These are phyloP conservation scores for Coelastrella sp. DNA, from an alignment of 139 green algal species.

Conservation along the genomic window DNA sequence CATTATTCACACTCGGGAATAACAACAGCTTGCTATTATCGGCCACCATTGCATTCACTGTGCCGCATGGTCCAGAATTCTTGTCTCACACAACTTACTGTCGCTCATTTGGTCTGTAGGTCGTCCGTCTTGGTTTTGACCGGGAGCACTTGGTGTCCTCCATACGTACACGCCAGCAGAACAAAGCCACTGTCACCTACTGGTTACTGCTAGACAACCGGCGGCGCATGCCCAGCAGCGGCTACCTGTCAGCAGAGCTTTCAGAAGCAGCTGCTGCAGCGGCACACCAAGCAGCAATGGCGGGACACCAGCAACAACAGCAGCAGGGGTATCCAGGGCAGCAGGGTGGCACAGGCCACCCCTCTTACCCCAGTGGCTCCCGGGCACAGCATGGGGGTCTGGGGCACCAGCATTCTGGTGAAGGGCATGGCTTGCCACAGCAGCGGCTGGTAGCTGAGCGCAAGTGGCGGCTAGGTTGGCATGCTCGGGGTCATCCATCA, in stretches of 20 bases:
- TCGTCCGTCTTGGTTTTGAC: constrained; percentile 91
- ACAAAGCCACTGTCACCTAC: constrained; percentile 98
- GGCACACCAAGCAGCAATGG: not conserved
- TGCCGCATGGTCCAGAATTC: too few relatives aligned
- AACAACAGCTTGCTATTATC: too few relatives aligned
- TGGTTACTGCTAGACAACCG: constrained; percentile 92
- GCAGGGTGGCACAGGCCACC: too few relatives aligned
- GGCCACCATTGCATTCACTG: too few relatives aligned
- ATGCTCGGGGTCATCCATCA: constrained; percentile 79
- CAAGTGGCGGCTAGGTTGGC: constrained; percentile 86
- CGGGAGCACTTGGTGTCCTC: constrained; percentile 76
- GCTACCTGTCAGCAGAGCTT: constrained; percentile 76
- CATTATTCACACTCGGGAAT: too few relatives aligned
- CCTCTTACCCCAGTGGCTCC: not conserved
- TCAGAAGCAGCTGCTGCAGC: constrained; percentile 54
- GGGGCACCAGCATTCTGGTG: constrained; percentile 16
- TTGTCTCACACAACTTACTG: not conserved
- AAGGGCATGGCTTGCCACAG: not conserved
- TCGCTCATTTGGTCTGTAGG: constrained; percentile 4
- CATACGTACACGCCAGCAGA: constrained; percentile 79
- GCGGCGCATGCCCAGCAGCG: constrained; percentile 63
- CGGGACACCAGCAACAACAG: constrained; percentile 51
- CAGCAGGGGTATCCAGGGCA: not conserved
- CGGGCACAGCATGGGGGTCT: constrained; percentile 8
- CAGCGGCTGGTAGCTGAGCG: constrained; percentile 88